Evolutionary conservation across 257 asterid genomes (phyloP), one percentile per base, ranked within the genome.

Genomic region (Plantago elongata): DNA sequence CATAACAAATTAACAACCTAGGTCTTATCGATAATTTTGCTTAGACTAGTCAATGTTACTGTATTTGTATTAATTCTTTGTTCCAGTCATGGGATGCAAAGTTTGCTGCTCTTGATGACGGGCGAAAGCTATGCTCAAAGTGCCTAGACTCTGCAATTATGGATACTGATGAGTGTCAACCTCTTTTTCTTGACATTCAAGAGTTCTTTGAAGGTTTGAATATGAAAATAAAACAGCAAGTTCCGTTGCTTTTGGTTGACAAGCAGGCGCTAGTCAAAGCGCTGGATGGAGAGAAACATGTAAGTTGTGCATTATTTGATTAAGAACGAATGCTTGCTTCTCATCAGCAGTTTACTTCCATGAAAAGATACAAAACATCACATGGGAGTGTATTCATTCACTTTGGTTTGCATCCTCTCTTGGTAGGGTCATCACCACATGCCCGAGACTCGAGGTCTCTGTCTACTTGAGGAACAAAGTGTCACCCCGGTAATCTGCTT

Each of bases 391-490:
- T 22, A 22, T 1, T 1, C 27, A 22, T 22, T 22, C 27, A 22
- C 27, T 22, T 22, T 22, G 27, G 9, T 60, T 43, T 60, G 0
- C 11, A 12, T 40, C 9, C 67, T 59, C 68, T 70, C 27, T 74
- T 68, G n/a, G 61, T 82, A 93, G 99, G 99, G 95, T 67, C 95
- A 89, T 78, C 85, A 87, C 70, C 88, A 87, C 79, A 82, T 89
- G 90, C 92, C 99, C 30, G 99, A 93, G 75, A 89, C 96, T 37
- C 77, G 97, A 67, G 99, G 99, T 7, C 81, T 89, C 59, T 93
- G 99, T 79, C 96, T 93, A 57, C 82, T 97, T 1, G 95, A 93
- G 82, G 99, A 93, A 77, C 99, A 87, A 73, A 89, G 94, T 15
- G 75, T 93, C 72, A 82, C 94, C 81, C 78, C 86, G 3, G 97